Evolutionary conservation across 2,329 filamentous ascomycete species (phyloP).

Genomic region (Penicillium rolfsii): DNA sequence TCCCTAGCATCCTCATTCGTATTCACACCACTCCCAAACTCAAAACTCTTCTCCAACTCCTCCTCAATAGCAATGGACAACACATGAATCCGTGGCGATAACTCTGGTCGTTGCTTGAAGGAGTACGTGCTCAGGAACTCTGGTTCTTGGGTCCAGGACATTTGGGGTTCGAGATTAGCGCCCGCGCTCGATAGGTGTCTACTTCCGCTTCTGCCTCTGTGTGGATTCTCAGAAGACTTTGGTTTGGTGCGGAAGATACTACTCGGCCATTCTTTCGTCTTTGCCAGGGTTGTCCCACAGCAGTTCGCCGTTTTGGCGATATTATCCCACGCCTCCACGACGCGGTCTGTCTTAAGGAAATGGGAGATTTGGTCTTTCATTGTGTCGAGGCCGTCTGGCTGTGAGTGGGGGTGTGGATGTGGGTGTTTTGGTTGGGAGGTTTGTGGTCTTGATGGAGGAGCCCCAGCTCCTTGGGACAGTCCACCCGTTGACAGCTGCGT

Average conservation of each 20-base stretch:
- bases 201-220: not conserved
- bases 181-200: not conserved
- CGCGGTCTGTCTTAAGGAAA: conserved; percentile 40
- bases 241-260: conserved; percentile 38
- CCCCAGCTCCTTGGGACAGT: not conserved
- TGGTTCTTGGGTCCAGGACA: conserved; percentile 38
- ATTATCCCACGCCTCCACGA: conserved; percentile 38
- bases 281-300: conserved; percentile 16
- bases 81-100: conserved; percentile 38
- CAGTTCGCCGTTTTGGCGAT: conserved; percentile 29
- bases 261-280: conserved; percentile 32
- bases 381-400: conserved; percentile 25
- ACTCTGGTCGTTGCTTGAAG: conserved; percentile 33
- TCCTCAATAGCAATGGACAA: conserved; percentile 35
- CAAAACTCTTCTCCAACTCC: conserved; percentile 13
- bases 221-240: conserved; percentile 27
- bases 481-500: conserved; percentile 21
- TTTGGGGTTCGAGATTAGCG: conserved; percentile 28
- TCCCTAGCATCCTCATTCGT: conserved; percentile 4
- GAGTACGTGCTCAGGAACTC: conserved; percentile 36
- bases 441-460: conserved; percentile 12
- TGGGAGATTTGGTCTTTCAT: conserved; percentile 40
- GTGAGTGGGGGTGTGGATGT: not conserved
- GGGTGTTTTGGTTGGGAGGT: not conserved
- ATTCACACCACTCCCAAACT: not conserved